Base-by-base conservation (phyloP, 2,329 filamentous ascomycete species). In the Aureobasidium sp. region DNA sequence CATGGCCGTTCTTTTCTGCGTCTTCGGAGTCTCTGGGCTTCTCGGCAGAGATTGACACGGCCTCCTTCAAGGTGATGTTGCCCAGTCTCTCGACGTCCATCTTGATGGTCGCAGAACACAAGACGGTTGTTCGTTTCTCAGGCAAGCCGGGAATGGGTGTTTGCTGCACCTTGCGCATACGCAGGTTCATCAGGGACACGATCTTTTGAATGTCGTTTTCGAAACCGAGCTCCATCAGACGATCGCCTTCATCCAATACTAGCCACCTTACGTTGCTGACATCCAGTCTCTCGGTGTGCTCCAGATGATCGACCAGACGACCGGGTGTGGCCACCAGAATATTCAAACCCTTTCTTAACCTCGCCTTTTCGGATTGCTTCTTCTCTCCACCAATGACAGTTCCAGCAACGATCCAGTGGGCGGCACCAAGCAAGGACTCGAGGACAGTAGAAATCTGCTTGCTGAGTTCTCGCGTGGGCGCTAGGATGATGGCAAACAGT, bases 191-290 rank as follows among this genome's bases (percentile, higher is more conserved):
- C 64, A 88, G 88, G 60, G 84, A 81, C 17, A 99, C 88, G 65
- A 96, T 93, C 63, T 87, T 88, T 69, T 89, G 88, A 62, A 99
- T 84, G 69, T 97, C 93, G 58, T 96, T 86, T 74, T 97, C 94
- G 67, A 99, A 99, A 0, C 94, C 94, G 69, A 97, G 81, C 70
- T 99, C 94, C 93, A 99, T 96, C 71, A 99, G 78, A n/a, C 94
- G 84, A 79, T 99, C 94, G 31, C 94, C 94, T 74, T 99, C 94
- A 68, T 99, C 94, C 6, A 99, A 81, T 2, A 99, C 86, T 25
- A 99, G 77, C 94, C 94, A 99, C 62, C 93, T 82, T 4, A 96
- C 93, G 23, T 87, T 92, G 68, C 88, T 89, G 42, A 97, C 85
- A 65, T 94, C 89, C 57, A 99, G 78, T 0, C 87, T 90, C 73